Evolutionary conservation across 352 stramenopile species (phyloP).

Genomic region (Globisporangium middletonii): DNA sequence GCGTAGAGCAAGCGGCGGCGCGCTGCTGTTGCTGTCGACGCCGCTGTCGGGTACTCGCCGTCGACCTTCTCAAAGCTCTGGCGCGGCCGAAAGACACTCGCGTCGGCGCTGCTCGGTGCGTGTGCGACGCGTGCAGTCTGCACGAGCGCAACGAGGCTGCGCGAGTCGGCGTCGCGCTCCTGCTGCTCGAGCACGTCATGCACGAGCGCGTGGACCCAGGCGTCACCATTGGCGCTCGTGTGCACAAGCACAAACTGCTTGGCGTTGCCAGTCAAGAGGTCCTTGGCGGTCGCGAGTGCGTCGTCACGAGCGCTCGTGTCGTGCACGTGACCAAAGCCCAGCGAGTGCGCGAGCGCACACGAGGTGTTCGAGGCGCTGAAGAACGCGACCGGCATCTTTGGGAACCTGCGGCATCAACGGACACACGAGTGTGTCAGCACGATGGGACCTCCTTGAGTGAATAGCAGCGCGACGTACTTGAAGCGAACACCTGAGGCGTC

Average conservation of each 20-base stretch:
- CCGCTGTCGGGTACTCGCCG: constrained; percentile 30
- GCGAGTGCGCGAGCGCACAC: constrained; percentile 21
- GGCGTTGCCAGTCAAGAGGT: constrained; percentile 23
- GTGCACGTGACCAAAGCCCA: constrained; percentile 31
- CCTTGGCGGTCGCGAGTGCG: constrained; percentile 1
- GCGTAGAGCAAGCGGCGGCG: constrained; percentile 39
- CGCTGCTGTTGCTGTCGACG: constrained; percentile 1
- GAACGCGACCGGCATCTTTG: constrained; percentile 53
- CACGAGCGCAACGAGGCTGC: constrained; percentile 42
- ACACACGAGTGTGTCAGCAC: neutral
- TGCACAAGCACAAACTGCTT: constrained; percentile 64
- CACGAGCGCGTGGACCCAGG: constrained; percentile 45
- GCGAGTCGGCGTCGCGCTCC: constrained; percentile 21
- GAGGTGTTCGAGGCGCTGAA: constrained; percentile 38
- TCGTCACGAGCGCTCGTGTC: constrained; percentile 11
- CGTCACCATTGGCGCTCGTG: constrained; percentile 14
- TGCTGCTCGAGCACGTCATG: constrained; percentile 24
- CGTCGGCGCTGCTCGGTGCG: neutral
- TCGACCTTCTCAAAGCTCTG: constrained; percentile 65
- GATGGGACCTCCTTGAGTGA: neutral
- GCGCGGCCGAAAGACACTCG: constrained; percentile 37
- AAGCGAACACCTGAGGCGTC: constrained; percentile 11
- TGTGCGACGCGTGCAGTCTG: constrained; percentile 16
- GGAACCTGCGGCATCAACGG: constrained; percentile 26
- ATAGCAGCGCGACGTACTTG: constrained; percentile 22